These are phyloP conservation scores for Neurospora cerealis DNA, from an alignment of 495 filamentous ascomycete species.

Conservation along the genomic window DNA sequence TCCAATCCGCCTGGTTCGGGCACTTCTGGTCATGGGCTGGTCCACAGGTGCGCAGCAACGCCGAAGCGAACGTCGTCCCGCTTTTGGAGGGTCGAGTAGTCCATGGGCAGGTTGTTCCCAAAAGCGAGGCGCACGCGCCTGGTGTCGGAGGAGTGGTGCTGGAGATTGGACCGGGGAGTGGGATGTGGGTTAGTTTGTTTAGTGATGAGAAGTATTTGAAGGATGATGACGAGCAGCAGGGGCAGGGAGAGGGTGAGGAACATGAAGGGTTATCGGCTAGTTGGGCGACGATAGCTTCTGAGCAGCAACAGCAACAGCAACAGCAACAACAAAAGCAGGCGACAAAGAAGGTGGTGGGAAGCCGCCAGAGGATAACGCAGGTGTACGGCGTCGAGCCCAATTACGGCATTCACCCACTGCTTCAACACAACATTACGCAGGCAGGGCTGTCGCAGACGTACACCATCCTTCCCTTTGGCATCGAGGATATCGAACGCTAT, in stretches of 20 bases:
- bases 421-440: constrained; percentile 35
- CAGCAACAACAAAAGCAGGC: not conserved
- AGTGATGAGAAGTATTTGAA: not conserved
- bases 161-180: constrained; percentile 40
- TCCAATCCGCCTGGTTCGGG: constrained; percentile 36
- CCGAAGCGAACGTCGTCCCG: constrained; percentile 24
- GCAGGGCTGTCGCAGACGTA: constrained; percentile 51
- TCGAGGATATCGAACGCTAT: constrained; percentile 44
- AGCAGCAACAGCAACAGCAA: not conserved
- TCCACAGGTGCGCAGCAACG: constrained; percentile 22
- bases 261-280: not conserved
- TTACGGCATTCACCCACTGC: constrained; percentile 36
- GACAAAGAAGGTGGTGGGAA: not conserved
- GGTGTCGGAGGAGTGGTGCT: constrained; percentile 28
- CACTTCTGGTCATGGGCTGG: constrained; percentile 37
- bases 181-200: constrained; percentile 36
- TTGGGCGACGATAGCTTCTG: not conserved
- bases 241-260: not conserved
- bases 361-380: constrained; percentile 28
- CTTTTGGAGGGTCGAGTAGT: constrained; percentile 30
- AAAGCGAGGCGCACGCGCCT: constrained; percentile 6
- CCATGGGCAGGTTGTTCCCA: constrained; percentile 11
- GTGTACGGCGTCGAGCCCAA: constrained; percentile 67
- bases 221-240: not conserved
- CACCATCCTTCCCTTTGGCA: constrained; percentile 51